Base-by-base conservation (phyloP, 352 stramenopile species). In the Plasmopara viticola region DNA sequence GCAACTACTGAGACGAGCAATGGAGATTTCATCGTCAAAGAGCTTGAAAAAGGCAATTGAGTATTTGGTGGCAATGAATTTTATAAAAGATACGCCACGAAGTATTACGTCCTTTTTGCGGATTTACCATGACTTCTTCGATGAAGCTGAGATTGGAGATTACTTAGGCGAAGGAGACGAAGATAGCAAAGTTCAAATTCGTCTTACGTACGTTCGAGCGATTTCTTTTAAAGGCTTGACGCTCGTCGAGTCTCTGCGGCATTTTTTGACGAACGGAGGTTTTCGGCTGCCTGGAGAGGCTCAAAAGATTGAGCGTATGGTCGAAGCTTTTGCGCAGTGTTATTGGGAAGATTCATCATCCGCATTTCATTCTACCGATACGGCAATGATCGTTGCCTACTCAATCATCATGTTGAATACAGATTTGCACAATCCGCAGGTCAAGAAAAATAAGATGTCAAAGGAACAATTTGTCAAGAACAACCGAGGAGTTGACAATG, bases 161-260 rank as follows among this genome's bases (percentile, higher is more conserved):
- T 99, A 98, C 56, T 67, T 99, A 17, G 93, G 95, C 33, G 94
- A 98, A 65, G 70, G 72, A 5, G 80, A 91, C 51, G 88, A 96
- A 65, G 80, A 94, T 34, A 85, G 86, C 51, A 94, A 91, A 59
- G 74, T 90, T 0, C 81, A 97, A 50, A 91, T 99, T 58, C 87
- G 95, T 4, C 81, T 98, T 53, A 90, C 94, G 18, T 99, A 97
- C 48, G 85, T 98, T 5, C 84, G 95, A 35, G 94, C 94, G 0
- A 97, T 98, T 41, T 97, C 85, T 14, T 98, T 98, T 75, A 95
- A 97, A 51, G 95, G 94, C 0, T 98, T 99, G 92, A 97, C 91
- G 25, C 77, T 99, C 15, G 95, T 98, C 14, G 81, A 98, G 64
- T 97, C 93, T 5, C 69, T 99, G 5, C 79, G 97, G 1, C 92